Evolutionary conservation across 148 eudicot species (phyloP).

Genomic region (Pouteria glomerata): DNA sequence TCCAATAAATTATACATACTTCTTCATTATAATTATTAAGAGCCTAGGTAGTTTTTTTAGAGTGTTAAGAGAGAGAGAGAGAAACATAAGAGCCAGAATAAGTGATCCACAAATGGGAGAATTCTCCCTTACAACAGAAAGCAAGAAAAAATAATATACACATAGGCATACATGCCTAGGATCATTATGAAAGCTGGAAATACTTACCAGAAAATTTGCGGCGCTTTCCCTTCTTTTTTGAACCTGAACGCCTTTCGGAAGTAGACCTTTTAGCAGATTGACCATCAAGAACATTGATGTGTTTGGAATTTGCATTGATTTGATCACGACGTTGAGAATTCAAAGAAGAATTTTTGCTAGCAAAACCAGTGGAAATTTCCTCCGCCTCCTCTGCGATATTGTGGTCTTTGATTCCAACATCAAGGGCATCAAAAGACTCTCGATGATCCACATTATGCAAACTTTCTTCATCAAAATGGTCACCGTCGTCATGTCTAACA

Average conservation of each 20-base stretch:
- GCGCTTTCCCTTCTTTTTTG: constrained; percentile 60
- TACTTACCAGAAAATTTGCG: constrained; percentile 57
- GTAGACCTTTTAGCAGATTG: constrained; percentile 35
- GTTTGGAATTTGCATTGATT: constrained; percentile 24
- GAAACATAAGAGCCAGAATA: no score
- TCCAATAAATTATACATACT: background rate
- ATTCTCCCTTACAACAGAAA: background rate
- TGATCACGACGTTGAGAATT: constrained; percentile 30
- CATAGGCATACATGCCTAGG: no score
- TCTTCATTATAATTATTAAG: background rate
- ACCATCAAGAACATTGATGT: constrained; percentile 28
- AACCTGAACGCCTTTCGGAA: constrained; percentile 32
- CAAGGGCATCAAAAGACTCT: constrained; percentile 21
- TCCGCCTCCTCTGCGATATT: constrained; percentile 30
- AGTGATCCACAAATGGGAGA: no score
- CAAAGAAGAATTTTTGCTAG: constrained; percentile 27
- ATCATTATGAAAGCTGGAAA: background rate
- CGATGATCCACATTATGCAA: constrained; percentile 32
- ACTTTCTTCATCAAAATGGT: constrained; percentile 21
- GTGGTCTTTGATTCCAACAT: constrained; percentile 22
- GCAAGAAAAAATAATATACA: background rate
- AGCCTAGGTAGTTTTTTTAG: background rate
- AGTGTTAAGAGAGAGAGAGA: background rate
- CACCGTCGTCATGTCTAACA: constrained; percentile 27
- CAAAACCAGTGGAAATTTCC: constrained; percentile 30